Evolutionary conservation across 306 rosid genomes (phyloP), one percentile per base, ranked within the genome.

Genomic region (Gynostemma pentaphyllum): DNA sequence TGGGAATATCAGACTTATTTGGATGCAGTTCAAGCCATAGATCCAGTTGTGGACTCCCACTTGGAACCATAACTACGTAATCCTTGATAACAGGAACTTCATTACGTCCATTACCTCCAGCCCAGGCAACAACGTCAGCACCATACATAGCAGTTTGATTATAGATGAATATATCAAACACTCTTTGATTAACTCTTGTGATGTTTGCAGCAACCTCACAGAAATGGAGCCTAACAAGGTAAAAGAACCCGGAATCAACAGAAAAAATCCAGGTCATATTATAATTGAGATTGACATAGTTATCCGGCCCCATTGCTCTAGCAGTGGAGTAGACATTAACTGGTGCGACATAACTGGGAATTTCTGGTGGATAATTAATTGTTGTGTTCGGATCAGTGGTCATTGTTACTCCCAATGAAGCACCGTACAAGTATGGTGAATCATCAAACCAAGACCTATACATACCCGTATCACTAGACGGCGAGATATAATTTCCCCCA

Each of bases 191-290:
- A 7, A 11, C 0, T 65, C 50, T 64, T 36, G 76, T 73, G 23
- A 94, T 72, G 54, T 40, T 74, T 4, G 68, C 11, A 0, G 78
- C 28, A 36, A 76, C 75, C 82, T 94, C 99, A 67, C 95, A 89
- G 68, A 94, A 88, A 73, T 94, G 95, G 46, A 94, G 95, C 74
- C 99, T 79, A 65, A 86, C 97, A 64, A 94, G 84, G 85, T 88
- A 88, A 18, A 64, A 68, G 75, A 88, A 94, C 56, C 90, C 94
- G 0, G 95, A 62, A 67, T 88, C 97, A 10, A 92, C 68, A 0
- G 88, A 51, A 65, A 88, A 76, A 62, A 88, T 62, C 99, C 99
- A 92, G 69, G 86, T 86, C 80, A 92, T 64, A 64, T 92, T 92
- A 87, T 74, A 92, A 56, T 82, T 84, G 40, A 16, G 14, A 40